Evolutionary conservation across 106 monocot species (phyloP).

Genomic region (Posidonia australis): DNA sequence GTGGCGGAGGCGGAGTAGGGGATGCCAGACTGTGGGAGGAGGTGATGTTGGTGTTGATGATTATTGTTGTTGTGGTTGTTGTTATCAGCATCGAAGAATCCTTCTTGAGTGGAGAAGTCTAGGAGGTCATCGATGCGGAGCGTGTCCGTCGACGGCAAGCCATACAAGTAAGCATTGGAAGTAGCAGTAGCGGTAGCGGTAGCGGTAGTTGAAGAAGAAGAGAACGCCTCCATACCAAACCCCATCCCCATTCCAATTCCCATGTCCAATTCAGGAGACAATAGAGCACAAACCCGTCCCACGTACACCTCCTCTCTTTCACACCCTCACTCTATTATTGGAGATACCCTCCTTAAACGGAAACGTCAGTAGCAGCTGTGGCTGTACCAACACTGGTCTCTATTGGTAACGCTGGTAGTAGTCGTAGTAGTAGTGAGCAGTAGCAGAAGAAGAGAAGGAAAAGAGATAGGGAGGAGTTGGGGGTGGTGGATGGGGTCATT

Average conservation of each 20-base stretch:
- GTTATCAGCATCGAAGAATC: background rate
- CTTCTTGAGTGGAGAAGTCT: constrained; percentile 49
- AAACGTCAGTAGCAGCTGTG: background rate
- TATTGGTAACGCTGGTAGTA: too few species aligned
- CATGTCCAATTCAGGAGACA: constrained; percentile 46
- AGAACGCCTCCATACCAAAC: constrained; percentile 10
- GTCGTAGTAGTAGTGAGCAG: background rate
- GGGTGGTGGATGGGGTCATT: constrained; percentile 15
- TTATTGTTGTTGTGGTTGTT: constrained; percentile 3
- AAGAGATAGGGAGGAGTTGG: background rate
- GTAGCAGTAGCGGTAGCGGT: background rate
- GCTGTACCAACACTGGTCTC: background rate
- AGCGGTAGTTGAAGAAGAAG: constrained; percentile 4
- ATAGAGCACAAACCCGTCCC: background rate
- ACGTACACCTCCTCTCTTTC: too few species aligned
- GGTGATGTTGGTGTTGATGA: background rate
- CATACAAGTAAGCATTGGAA: constrained; percentile 27
- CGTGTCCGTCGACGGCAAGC: constrained; percentile 36
- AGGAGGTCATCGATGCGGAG: constrained; percentile 59
- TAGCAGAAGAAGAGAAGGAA: background rate
- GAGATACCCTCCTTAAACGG: background rate
- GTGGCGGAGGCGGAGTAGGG: constrained; percentile 3
- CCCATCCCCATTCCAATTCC: constrained; percentile 25
- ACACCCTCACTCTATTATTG: too few species aligned
- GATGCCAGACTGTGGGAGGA: constrained; percentile 3